A percentile compares a stretch with the other conserved stretches of the same genome.
These are phyloP conservation scores for Jatropha podagrica DNA, from an alignment of 441 rosid species.

Conservation along the genomic window DNA sequence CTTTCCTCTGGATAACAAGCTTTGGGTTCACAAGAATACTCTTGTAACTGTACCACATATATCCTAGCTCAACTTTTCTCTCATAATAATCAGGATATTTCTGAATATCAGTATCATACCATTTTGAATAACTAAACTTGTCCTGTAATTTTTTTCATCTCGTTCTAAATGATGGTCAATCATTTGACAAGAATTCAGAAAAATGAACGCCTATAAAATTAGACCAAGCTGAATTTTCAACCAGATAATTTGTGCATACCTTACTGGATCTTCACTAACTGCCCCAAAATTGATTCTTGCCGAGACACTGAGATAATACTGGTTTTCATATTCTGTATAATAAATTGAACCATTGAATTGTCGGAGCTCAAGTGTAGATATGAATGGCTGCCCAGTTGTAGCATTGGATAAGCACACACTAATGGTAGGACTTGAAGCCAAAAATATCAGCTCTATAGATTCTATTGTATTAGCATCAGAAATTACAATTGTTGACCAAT, in stretches of 20 bases:
- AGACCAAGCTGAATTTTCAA: conserved; percentile 22
- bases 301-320: conserved; percentile 67
- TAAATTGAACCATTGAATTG: conserved; percentile 89
- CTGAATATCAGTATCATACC: not conserved
- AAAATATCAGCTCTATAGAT: conserved; percentile 73
- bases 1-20: conserved; percentile 4
- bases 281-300: conserved; percentile 98
- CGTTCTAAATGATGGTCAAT: not conserved
- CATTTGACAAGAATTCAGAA: conserved; percentile 19
- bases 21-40: not conserved
- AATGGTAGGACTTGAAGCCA: conserved; percentile 62
- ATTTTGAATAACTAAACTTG: not conserved
- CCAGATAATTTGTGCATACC: conserved; percentile 45
- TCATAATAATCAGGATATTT: not conserved
- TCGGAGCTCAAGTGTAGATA: conserved; percentile 96
- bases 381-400: conserved; percentile 93
- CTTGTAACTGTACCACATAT: not conserved
- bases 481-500: conserved; percentile 87
- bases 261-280: conserved; percentile 68
- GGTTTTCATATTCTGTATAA: conserved; percentile 56
- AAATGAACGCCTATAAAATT: not conserved
- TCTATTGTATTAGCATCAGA: conserved; percentile 73
- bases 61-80: conserved; percentile 2
- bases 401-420: conserved; percentile 95
- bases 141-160: not conserved